A percentile compares a stretch with the other conserved stretches of the same genome.
phyloP scores from a whole-genome alignment of 345 rosid genomes.

The Microcos paniculata region DNA sequence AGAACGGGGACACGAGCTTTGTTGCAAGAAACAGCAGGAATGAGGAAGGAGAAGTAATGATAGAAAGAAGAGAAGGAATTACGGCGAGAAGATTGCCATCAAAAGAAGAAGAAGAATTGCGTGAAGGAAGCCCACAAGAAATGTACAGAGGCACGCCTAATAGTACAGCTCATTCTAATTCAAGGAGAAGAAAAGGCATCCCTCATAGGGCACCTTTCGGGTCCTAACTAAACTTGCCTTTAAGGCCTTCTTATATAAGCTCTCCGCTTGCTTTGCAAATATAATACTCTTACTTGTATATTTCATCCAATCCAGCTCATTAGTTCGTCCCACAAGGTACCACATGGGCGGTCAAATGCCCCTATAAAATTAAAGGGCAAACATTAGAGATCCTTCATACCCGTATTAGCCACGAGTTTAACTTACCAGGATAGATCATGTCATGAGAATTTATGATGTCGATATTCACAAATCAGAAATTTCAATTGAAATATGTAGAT shows the following conservation, averaged over 20 bases:
- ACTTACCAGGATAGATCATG: too few species aligned
- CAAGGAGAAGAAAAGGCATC: slow-evolving; percentile 46
- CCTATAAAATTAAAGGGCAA: not conserved
- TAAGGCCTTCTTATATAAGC: not conserved
- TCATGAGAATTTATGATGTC: too few species aligned
- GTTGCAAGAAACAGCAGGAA: slow-evolving; percentile 16
- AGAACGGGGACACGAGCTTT: slow-evolving; percentile 31
- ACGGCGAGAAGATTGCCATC: slow-evolving; percentile 28
- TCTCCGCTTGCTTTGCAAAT: not conserved
- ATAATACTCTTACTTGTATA: not conserved
- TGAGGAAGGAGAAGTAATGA: slow-evolving; percentile 15
- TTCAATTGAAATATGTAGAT: too few species aligned
- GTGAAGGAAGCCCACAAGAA: slow-evolving; percentile 33
- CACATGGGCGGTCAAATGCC: slow-evolving; percentile 1
- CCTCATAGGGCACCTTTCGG: slow-evolving; percentile 47
- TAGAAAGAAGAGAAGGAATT: slow-evolving; percentile 23
- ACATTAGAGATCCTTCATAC: too few species aligned
- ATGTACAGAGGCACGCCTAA: slow-evolving; percentile 23
- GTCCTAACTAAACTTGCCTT: slow-evolving; percentile 6
- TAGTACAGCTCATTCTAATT: slow-evolving; percentile 23
- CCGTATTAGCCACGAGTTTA: too few species aligned
- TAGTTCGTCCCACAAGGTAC: not conserved
- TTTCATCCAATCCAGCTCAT: slow-evolving; percentile 21
- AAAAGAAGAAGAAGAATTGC: slow-evolving; percentile 35
- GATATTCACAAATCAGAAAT: too few species aligned